Percentiles rank a stretch among this genome's conserved stretches.
Evolutionary conservation across 2,329 filamentous ascomycete genomes (phyloP).

Genomic region (Neonectria magnoliae): DNA sequence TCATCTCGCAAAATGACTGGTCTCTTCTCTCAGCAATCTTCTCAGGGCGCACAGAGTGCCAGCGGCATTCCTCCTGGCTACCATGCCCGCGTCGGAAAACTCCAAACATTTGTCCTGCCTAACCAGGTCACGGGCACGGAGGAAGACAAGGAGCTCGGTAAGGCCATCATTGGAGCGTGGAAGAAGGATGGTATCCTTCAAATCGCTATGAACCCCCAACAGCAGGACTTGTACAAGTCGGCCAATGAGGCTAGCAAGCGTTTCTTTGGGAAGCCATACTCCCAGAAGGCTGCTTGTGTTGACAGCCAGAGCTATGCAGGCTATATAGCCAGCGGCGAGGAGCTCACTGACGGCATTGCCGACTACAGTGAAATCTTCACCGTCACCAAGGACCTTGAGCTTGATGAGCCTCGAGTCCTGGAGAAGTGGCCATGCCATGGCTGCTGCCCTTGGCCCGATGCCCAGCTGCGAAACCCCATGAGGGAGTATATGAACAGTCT

Average conservation of each 20-base stretch:
- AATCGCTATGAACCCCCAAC: conserved; percentile 51
- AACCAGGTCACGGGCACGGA: no score
- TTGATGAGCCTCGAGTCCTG: conserved; percentile 51
- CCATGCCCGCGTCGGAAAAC: no score
- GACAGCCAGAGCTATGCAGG: conserved; percentile 58
- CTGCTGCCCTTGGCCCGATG: conserved; percentile 58
- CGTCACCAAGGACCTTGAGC: conserved; percentile 58
- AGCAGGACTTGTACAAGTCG: conserved; percentile 48
- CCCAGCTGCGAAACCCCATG: conserved; percentile 52
- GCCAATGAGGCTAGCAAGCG: conserved; percentile 50
- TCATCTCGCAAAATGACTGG: no score
- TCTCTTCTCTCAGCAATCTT: no score
- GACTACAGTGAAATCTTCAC: conserved; percentile 65
- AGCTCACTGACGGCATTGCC: conserved; percentile 58
- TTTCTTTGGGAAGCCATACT: conserved; percentile 52
- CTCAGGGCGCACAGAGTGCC: no score
- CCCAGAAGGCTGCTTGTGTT: conserved; percentile 54
- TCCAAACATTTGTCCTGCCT: no score
- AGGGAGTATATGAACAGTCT: conserved; percentile 54
- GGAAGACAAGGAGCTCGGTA: conserved; percentile 35
- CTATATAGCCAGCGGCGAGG: conserved; percentile 61
- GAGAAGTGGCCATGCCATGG: conserved; percentile 61
- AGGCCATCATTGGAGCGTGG: conserved; percentile 54
- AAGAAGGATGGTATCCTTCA: conserved; percentile 58
- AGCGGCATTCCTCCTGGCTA: no score